Evolutionary conservation across 192 early-diverging fungal species (phyloP).

Genomic region (Chytriomyces hyalinus): DNA sequence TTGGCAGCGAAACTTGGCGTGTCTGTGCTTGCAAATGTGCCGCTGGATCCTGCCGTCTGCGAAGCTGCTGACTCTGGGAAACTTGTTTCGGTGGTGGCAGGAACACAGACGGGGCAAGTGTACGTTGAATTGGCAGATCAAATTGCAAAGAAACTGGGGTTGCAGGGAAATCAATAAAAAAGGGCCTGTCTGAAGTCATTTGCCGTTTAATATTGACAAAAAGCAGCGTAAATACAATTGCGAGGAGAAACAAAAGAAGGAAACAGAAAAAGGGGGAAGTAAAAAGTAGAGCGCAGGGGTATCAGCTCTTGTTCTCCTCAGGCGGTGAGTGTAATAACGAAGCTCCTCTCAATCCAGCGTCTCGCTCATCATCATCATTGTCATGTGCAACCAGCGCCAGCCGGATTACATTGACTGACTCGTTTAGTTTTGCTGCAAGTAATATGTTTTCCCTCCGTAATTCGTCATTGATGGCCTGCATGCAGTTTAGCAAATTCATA

Average conservation of each 20-base stretch:
- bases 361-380: not conserved
- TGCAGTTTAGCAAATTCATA: not conserved
- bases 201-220: too few relatives aligned
- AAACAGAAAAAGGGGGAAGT: too few relatives aligned
- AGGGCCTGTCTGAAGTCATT: not conserved
- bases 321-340: not conserved
- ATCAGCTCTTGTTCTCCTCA: not conserved
- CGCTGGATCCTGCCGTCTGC: constrained; percentile 77
- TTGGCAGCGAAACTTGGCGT: constrained; percentile 70
- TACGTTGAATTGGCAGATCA: constrained; percentile 1
- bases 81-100: constrained; percentile 44
- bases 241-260: too few relatives aligned
- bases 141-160: constrained; percentile 10
- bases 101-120: not conserved
- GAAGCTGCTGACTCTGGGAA: constrained; percentile 72
- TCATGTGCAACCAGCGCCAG: constrained; percentile 29
- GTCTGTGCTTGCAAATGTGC: constrained; percentile 76
- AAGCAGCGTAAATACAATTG: too few relatives aligned
- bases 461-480: constrained; percentile 10
- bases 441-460: constrained; percentile 32
- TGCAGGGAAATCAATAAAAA: not conserved
- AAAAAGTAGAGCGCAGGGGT: too few relatives aligned
- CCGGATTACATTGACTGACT: constrained; percentile 28
- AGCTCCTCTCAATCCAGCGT: not conserved
- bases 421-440: constrained; percentile 23